phyloP scores from a whole-genome alignment of 495 filamentous ascomycete genomes.

The Lentithecium fluviatile region DNA sequence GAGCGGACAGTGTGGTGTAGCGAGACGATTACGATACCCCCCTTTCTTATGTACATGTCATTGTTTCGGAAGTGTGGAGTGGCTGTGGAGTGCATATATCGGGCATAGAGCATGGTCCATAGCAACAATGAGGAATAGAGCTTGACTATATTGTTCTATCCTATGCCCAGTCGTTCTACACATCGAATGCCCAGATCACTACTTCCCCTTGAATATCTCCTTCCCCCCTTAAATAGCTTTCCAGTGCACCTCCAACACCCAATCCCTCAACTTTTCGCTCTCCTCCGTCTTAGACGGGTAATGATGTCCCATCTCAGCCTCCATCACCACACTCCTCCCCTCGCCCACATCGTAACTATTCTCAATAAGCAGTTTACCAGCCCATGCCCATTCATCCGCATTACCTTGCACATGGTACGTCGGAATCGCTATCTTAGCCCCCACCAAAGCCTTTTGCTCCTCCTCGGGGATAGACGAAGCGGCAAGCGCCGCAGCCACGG shows the following conservation, averaged over 20 bases:
- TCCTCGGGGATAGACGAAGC: background rate
- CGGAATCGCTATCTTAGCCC: slow-evolving; percentile 5
- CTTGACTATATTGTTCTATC: background rate
- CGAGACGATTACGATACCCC: background rate
- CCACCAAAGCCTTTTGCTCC: background rate
- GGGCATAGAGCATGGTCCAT: background rate
- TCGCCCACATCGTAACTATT: slow-evolving; percentile 2
- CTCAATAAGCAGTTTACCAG: slow-evolving; percentile 19
- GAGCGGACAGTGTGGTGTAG: background rate
- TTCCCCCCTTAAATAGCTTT: background rate
- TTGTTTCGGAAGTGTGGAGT: background rate
- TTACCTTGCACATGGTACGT: slow-evolving; percentile 18
- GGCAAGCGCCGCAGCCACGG: background rate
- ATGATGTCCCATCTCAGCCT: slow-evolving; percentile 24
- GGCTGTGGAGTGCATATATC: background rate
- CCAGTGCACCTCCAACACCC: slow-evolving; percentile 7
- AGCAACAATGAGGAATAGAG: background rate
- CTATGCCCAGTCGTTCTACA: too few relatives aligned
- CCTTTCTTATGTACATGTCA: background rate
- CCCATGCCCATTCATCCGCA: slow-evolving; percentile 18
- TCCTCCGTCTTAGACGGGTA: slow-evolving; percentile 19
- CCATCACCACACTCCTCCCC: slow-evolving; percentile 16
- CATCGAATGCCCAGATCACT: too few relatives aligned
- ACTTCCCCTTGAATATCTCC: too few relatives aligned
- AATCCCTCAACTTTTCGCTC: slow-evolving; percentile 12